A percentile compares a stretch with the other conserved stretches of the same genome.
Evolutionary conservation across 148 eudicot species (phyloP).

Genomic region (Diospyros kaki): DNA sequence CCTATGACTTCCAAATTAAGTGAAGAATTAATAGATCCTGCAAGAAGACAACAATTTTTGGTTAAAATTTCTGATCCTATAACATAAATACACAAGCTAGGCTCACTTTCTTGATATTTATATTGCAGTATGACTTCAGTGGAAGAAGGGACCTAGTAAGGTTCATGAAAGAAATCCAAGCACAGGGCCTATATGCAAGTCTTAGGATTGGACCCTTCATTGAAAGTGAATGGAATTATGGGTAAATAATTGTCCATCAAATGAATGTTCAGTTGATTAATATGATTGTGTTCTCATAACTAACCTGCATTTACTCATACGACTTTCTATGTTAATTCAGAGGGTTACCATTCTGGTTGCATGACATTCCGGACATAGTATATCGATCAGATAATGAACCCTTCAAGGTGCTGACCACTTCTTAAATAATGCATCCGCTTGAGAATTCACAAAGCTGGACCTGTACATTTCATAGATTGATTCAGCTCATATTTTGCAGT

Average conservation of each 20-base stretch:
- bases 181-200: conserved; percentile 54
- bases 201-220: conserved; percentile 71
- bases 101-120: background rate
- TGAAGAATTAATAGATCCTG: too few relatives aligned
- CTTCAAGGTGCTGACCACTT: conserved; percentile 36
- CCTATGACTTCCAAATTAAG: too few relatives aligned
- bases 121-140: conserved; percentile 59
- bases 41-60: too few relatives aligned
- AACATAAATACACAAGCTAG: background rate
- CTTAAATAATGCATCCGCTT: background rate
- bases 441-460: background rate
- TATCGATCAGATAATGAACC: conserved; percentile 47
- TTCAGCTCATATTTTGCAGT: conserved; percentile 18
- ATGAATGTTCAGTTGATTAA: too few relatives aligned
- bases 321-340: conserved; percentile 19
- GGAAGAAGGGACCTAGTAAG: conserved; percentile 54
- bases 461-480: background rate
- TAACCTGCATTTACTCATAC: background rate
- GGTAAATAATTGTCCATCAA: conserved; percentile 26
- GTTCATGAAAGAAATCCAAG: conserved; percentile 60
- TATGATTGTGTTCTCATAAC: too few relatives aligned
- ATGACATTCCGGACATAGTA: conserved; percentile 38
- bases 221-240: conserved; percentile 64
- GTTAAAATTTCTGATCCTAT: too few relatives aligned
- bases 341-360: conserved; percentile 54